Evolutionary conservation across 495 filamentous ascomycete species (phyloP).

Genomic region (Chaetomium tenue): DNA sequence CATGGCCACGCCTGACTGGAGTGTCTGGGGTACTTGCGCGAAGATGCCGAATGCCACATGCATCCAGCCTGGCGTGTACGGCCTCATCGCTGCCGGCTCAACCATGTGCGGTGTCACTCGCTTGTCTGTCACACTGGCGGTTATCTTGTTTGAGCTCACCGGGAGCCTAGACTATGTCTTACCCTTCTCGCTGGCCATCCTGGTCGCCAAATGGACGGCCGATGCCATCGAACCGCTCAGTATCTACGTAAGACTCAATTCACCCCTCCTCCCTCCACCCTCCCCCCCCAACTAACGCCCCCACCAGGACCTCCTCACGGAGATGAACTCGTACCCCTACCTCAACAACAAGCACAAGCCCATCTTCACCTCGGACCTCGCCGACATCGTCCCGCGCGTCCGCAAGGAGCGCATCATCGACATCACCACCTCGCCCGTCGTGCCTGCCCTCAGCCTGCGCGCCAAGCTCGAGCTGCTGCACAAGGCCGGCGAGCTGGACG

Average conservation of each 20-base stretch:
- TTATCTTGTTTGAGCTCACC: slow-evolving; percentile 94
- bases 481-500: slow-evolving; percentile 83
- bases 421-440: slow-evolving; percentile 72
- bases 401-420: slow-evolving; percentile 80
- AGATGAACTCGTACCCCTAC: slow-evolving; percentile 96
- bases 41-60: slow-evolving; percentile 70
- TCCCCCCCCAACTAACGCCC: neutral
- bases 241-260: slow-evolving; percentile 59
- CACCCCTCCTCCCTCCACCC: neutral
- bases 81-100: slow-evolving; percentile 87
- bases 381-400: slow-evolving; percentile 76
- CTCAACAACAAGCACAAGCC: slow-evolving; percentile 92
- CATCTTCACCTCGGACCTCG: slow-evolving; percentile 77
- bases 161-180: slow-evolving; percentile 93
- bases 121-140: slow-evolving; percentile 87
- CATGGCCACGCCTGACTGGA: slow-evolving; percentile 65
- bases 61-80: slow-evolving; percentile 93
- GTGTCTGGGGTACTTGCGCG: slow-evolving; percentile 72
- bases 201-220: slow-evolving; percentile 96
- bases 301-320: slow-evolving; percentile 74
- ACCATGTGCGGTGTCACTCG: slow-evolving; percentile 98
- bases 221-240: slow-evolving; percentile 92
- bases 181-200: slow-evolving; percentile 86
- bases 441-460: slow-evolving; percentile 72
- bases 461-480: slow-evolving; percentile 78